phyloP scores from a whole-genome alignment of 108 stramenopile species.

The Aurantiochytrium sp. region DNA sequence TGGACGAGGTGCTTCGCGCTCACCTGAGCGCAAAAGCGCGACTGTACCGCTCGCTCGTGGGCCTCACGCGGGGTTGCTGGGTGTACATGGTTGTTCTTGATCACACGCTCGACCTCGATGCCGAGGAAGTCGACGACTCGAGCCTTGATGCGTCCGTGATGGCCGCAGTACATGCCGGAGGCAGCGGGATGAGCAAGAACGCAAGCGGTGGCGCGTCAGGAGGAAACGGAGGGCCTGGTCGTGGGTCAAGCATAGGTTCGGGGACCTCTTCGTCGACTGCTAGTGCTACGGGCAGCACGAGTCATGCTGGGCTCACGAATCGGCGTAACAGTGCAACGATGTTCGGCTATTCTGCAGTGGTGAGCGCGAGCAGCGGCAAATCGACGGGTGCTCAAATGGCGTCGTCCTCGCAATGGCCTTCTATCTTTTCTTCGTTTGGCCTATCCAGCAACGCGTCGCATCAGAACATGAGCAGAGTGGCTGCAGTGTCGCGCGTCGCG shows the following conservation, averaged over 20 bases:
- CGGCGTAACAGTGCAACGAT: neutral
- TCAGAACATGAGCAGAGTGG: neutral
- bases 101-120: neutral
- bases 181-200: neutral
- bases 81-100: slow-evolving; percentile 2
- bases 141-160: neutral
- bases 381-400: neutral
- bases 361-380: neutral
- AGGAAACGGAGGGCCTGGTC: neutral
- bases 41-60: neutral
- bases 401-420: neutral
- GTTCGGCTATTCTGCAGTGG: neutral
- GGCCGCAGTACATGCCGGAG: neutral
- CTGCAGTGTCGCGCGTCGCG: neutral
- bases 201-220: neutral
- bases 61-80: slow-evolving; percentile 15
- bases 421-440: slow-evolving; percentile 5
- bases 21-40: neutral
- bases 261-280: neutral
- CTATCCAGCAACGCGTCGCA: neutral
- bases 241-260: neutral
- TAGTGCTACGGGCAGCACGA: neutral
- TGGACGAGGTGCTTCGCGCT: neutral
- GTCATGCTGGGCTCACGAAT: neutral
- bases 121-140: neutral